phyloP scores from a whole-genome alignment of 2,329 filamentous ascomycete genomes.

The Trichoderma lentiforme region DNA sequence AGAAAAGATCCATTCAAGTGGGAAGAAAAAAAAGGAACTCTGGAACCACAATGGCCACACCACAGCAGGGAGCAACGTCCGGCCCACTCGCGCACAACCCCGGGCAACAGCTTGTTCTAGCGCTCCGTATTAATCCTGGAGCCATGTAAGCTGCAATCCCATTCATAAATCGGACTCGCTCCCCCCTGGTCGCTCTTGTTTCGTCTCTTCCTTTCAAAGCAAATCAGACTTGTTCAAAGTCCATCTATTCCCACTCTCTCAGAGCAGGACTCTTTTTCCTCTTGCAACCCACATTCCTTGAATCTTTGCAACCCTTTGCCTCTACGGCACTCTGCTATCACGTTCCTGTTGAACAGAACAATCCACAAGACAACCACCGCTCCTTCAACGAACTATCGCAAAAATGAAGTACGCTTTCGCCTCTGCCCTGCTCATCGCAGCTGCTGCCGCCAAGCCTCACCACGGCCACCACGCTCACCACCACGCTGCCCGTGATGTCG shows the following conservation, averaged over 20 bases:
- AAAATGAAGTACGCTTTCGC: slow-evolving; percentile 42
- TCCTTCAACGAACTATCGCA: not conserved
- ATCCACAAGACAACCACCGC: not conserved
- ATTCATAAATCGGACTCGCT: slow-evolving; percentile 3
- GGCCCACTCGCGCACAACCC: not conserved
- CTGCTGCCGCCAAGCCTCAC: slow-evolving; percentile 51
- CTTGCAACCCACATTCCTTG: slow-evolving; percentile 19
- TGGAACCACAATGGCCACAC: slow-evolving; percentile 4
- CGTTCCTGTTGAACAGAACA: slow-evolving; percentile 20
- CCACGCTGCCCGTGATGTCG: slow-evolving; percentile 32
- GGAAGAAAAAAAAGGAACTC: not conserved
- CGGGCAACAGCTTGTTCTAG: slow-evolving; percentile 9
- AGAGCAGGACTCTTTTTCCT: slow-evolving; percentile 16
- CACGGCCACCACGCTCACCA: slow-evolving; percentile 38
- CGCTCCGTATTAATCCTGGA: slow-evolving; percentile 16
- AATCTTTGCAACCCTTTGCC: slow-evolving; percentile 26
- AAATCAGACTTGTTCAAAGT: slow-evolving; percentile 12
- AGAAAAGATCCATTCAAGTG: not conserved
- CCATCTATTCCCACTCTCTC: slow-evolving; percentile 12
- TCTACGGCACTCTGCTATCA: slow-evolving; percentile 10
- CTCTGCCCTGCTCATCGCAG: slow-evolving; percentile 36
- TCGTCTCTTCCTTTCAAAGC: not conserved
- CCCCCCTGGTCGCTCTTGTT: slow-evolving; percentile 7
- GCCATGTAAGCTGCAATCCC: not conserved
- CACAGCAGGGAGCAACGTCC: not conserved